Evolutionary conservation across 1,139 yeast genomes (phyloP), one percentile per base, ranked within the genome.

Genomic region (Candida mesenterica): DNA sequence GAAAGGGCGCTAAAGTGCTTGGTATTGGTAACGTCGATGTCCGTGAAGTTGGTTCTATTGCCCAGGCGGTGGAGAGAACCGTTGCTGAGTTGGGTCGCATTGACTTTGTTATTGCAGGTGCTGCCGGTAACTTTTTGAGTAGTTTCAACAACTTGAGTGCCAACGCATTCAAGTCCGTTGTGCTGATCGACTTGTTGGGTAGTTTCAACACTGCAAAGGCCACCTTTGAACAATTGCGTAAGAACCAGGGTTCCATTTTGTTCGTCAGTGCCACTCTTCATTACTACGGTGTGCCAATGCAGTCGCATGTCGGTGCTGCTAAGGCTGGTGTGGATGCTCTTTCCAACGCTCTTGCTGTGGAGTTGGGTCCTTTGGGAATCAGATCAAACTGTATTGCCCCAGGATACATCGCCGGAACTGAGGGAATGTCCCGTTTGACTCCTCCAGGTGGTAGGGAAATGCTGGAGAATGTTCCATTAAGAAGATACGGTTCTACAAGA

Each of bases 241-340:
- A 73, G 54, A 75, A 75, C 47, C 78, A 77, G 57, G 97, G 97
- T 13, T 60, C 77, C 3, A 70, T 86, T n/a, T 47, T 89, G 7
- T 87, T 89, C 50, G 84, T 89, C 13, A 77, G 89, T 36, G 95
- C 97, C 2, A 88, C 96, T 1, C 68, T 89, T 38, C 96, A 89
- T 59, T 86, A 85, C 59, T 77, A 82, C 49, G 96, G 96, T 14
- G 77, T 84, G 6, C 95, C 96, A 5, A 78, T 83, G 62, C 96
- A 89, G 61, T 54, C 77, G 5, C 97, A 88, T 48, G 96, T 87
- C 1, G 84, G 89, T 2, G 96, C 97, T 0, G 96, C 96, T 5
- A 89, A 89, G 62, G 96, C 96, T 1, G 97, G 96, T 15, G 77
- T 89, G 24, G 97, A 90, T 55, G 94, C 96, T 0, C 65, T 89